A percentile compares a stretch with the other conserved stretches of the same genome.
phyloP scores from a whole-genome alignment of 805 yeast species.

The Kuraishia floccosa region DNA sequence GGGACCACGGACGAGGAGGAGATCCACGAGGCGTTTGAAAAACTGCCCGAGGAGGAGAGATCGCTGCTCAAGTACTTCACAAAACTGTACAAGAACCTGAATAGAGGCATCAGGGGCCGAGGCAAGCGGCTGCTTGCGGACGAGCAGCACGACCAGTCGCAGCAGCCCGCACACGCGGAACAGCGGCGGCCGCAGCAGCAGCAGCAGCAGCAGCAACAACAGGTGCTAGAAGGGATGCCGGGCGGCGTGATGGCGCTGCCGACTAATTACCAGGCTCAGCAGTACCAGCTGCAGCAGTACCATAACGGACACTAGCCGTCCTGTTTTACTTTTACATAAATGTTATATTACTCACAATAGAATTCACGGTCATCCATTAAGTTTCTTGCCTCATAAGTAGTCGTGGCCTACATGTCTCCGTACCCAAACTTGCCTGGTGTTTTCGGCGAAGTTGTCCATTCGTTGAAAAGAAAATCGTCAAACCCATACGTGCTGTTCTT shows the following conservation, averaged over 20 bases:
- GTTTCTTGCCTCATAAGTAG: no score
- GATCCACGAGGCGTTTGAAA: slow-evolving; percentile 21
- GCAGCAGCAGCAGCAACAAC: slow-evolving; percentile 1
- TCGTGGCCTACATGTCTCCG: no score
- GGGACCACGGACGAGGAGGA: slow-evolving; percentile 29
- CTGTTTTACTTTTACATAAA: not conserved
- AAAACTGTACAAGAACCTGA: slow-evolving; percentile 74
- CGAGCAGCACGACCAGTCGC: slow-evolving; percentile 2
- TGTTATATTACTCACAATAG: no score
- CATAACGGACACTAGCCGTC: not conserved
- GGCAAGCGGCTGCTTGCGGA: slow-evolving; percentile 33
- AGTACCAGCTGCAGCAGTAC: no score
- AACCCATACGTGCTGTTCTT: slow-evolving; percentile 9
- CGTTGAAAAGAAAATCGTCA: slow-evolving; percentile 15
- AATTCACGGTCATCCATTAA: no score
- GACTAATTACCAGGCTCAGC: no score
- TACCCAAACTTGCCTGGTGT: not conserved
- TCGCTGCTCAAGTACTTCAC: slow-evolving; percentile 70
- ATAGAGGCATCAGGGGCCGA: slow-evolving; percentile 86
- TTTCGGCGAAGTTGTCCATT: slow-evolving; percentile 11
- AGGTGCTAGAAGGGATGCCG: no score
- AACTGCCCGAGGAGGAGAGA: slow-evolving; percentile 49
- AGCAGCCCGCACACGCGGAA: slow-evolving; percentile 1
- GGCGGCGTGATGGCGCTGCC: not conserved
- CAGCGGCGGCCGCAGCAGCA: slow-evolving; percentile 1